Evolutionary conservation across 345 rosid genomes (phyloP), one percentile per base, ranked within the genome.

Genomic region (Pugionium cornutum): DNA sequence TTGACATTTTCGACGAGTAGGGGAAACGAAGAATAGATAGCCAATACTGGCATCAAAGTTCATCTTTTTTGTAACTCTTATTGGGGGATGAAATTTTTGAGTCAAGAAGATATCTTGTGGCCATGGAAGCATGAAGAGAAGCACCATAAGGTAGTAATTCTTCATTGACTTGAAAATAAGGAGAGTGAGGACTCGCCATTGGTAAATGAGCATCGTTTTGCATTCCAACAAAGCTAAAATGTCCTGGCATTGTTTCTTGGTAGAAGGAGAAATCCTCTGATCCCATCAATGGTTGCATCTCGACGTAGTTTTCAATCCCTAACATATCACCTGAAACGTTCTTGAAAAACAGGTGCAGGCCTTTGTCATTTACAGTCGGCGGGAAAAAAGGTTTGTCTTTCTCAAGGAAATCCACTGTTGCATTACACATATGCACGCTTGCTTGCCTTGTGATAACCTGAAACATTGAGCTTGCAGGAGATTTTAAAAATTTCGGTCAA

Each of bases 361-460:
- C 60, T 59, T 85, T 66, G 50, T 83, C 57, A 37, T 89, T 94
- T 34, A 89, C 64, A 26, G 96, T 82, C 1, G 92, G 84, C 47
- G 97, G 94, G 79, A 80, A 83, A n/a, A 77, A 68, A 6, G 84
- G 85, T 53, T 81, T 84, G 28, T 73, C 75, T 0, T 79, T 52
- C 26, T 63, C 59, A 1, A 71, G 50, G 77, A 94, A 94, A 68
- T 77, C 56, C 2, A 86, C 81, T 6, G 81, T 74, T 18, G 97
- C 97, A 34, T 77, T 86, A 72, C 98, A 92, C 71, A 91, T 77
- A 73, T 89, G 92, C 27, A 89, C 98, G 3, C 84, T 80, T 37
- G 97, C 96, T 82, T 92, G 97, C 53, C 85, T 80, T 11, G 74
- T 82, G 79, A 92, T 84, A n/a, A 92, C 94, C 97, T 92, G 42